These are phyloP conservation scores for Ophiognomonia clavigignenti-juglandacearum DNA, from an alignment of 2,329 filamentous ascomycete genomes.

Conservation along the genomic window DNA sequence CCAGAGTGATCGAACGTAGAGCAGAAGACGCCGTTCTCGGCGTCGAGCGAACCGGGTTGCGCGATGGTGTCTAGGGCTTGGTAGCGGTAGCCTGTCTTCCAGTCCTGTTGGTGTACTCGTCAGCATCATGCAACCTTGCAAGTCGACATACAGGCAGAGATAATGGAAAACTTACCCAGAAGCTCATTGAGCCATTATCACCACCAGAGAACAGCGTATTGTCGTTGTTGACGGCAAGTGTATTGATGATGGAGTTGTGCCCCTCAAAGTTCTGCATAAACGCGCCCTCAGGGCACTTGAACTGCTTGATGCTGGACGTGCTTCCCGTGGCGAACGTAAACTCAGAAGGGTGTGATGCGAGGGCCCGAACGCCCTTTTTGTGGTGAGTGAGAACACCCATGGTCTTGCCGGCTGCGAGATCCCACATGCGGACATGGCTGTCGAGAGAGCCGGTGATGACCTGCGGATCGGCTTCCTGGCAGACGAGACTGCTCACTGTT, in stretches of 20 bases:
- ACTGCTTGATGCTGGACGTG: constrained; percentile 95
- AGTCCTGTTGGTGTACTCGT: constrained; percentile 48
- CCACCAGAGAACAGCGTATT: constrained; percentile 93
- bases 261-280: constrained; percentile 99
- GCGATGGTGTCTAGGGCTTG: constrained; percentile 87
- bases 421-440: constrained; percentile 87
- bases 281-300: constrained; percentile 95
- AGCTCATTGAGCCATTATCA: constrained; percentile 93
- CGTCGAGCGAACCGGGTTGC: constrained; percentile 89
- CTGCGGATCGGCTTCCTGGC: constrained; percentile 94
- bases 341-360: constrained; percentile 82
- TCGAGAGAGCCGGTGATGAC: constrained; percentile 93
- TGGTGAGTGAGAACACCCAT: constrained; percentile 96
- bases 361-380: constrained; percentile 89
- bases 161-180: constrained; percentile 54
- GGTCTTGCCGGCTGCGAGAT: constrained; percentile 90
- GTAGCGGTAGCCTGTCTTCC: constrained; percentile 93
- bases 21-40: constrained; percentile 91
- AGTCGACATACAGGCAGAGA: too few species aligned
- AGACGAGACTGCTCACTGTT: constrained; percentile 84
- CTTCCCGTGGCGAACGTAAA: constrained; percentile 95
- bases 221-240: constrained; percentile 86
- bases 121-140: not conserved
- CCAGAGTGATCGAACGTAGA: constrained; percentile 90
- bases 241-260: constrained; percentile 95